Evolutionary conservation across 495 filamentous ascomycete species (phyloP).

Genomic region (Pseudomonodictys pantanalensis): DNA sequence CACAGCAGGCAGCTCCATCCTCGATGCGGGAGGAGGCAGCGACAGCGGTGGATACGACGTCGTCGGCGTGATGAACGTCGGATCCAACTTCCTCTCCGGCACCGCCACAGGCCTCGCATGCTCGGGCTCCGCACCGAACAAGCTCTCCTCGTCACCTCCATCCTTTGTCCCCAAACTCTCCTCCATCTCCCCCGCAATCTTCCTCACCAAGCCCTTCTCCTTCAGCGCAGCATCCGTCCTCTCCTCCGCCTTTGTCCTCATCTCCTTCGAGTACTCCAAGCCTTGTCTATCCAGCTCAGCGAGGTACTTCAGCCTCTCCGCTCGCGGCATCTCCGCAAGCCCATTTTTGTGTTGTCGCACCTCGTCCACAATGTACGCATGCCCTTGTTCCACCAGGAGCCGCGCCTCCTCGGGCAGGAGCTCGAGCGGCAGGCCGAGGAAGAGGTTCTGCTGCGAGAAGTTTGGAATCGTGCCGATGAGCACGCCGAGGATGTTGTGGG

Average conservation of each 20-base stretch:
- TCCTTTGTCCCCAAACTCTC: background rate
- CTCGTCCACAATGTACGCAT: slow-evolving; percentile 79
- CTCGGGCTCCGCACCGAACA: slow-evolving; percentile 2
- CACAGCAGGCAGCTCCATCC: slow-evolving; percentile 44
- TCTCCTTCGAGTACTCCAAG: slow-evolving; percentile 44
- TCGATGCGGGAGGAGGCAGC: slow-evolving; percentile 36
- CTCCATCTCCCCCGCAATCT: slow-evolving; percentile 13
- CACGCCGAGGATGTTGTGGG: slow-evolving; percentile 83
- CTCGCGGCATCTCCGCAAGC: slow-evolving; percentile 55
- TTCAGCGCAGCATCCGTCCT: slow-evolving; percentile 31
- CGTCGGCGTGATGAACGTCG: slow-evolving; percentile 57
- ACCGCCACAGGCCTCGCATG: background rate
- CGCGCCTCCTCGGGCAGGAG: slow-evolving; percentile 87
- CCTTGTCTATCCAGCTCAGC: slow-evolving; percentile 43
- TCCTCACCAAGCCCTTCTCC: slow-evolving; percentile 19
- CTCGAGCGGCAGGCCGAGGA: slow-evolving; percentile 82
- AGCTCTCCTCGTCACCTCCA: background rate
- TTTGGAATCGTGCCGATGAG: slow-evolving; percentile 86
- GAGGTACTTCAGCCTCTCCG: slow-evolving; percentile 47
- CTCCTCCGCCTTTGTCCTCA: slow-evolving; percentile 43
- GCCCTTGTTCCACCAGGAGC: slow-evolving; percentile 74
- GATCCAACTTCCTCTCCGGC: slow-evolving; percentile 16
- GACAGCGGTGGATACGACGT: slow-evolving; percentile 56
- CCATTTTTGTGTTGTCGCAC: slow-evolving; percentile 59
- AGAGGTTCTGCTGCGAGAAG: slow-evolving; percentile 90